These are phyloP conservation scores for Metschnikowia vanudenii DNA, from an alignment of 805 yeast species.

Conservation along the genomic window DNA sequence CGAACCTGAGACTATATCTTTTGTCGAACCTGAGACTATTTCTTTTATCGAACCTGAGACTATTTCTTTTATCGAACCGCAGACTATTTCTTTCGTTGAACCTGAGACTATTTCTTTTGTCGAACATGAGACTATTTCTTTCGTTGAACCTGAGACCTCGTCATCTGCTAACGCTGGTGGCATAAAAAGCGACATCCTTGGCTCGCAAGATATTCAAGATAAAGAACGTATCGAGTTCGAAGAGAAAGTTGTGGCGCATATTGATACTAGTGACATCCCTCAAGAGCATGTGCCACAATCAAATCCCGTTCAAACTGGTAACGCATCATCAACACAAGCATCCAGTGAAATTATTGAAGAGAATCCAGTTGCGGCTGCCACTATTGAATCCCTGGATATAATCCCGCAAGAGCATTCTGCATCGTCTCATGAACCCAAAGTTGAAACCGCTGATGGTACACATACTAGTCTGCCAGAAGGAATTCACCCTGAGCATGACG, in stretches of 20 bases:
- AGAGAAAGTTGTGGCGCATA: not conserved
- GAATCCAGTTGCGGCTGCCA: not conserved
- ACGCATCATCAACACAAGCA: not conserved
- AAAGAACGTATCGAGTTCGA: not conserved
- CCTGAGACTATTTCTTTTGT: too few relatives aligned
- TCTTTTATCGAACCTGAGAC: too few relatives aligned
- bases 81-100: too few relatives aligned
- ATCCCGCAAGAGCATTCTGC: not conserved
- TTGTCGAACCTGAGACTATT: too few relatives aligned
- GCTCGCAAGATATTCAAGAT: not conserved
- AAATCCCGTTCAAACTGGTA: too few relatives aligned
- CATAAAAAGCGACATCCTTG: not conserved
- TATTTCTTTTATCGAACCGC: too few relatives aligned
- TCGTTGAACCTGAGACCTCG: not conserved
- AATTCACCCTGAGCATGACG: conserved; percentile 4
- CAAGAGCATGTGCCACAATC: too few relatives aligned
- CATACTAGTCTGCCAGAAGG: not conserved
- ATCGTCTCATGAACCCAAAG: not conserved
- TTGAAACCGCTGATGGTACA: not conserved
- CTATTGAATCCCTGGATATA: not conserved
- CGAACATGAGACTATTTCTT: not conserved
- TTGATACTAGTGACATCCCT: not conserved
- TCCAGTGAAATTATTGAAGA: not conserved
- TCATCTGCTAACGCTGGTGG: not conserved
- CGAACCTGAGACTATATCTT: too few relatives aligned